Conservation (phyloP, 805 yeast genomes). For the Cyberlindnera bimundalis region DNA sequence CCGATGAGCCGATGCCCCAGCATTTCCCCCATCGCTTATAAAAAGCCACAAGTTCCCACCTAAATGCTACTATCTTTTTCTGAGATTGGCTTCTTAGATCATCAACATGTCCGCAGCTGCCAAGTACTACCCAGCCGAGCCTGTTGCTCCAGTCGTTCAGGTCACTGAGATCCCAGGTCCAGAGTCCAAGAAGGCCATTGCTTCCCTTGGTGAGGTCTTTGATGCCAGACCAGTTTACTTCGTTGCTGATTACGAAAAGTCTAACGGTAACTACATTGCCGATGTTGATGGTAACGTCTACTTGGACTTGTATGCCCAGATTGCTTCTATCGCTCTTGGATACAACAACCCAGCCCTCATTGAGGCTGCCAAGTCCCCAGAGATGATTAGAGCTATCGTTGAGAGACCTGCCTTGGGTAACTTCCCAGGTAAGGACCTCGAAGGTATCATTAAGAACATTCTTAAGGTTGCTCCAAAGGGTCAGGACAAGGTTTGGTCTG, state of each 20-base stretch:
- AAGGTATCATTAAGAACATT: conserved; percentile 43
- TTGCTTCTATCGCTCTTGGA: conserved; percentile 81
- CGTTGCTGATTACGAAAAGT: conserved; percentile 70
- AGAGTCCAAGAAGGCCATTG: conserved; percentile 48
- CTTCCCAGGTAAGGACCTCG: conserved; percentile 68
- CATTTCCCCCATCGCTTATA: background rate
- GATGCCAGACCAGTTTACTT: conserved; percentile 75
- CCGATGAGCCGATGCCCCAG: no score
- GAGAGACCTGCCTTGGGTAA: conserved; percentile 85
- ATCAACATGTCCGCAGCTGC: conserved; percentile 42
- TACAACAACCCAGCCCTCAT: conserved; percentile 78
- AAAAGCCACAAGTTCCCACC: background rate
- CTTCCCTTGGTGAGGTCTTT: conserved; percentile 55
- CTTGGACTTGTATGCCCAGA: conserved; percentile 79
- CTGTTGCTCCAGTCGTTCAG: conserved; percentile 59
- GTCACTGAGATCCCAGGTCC: conserved; percentile 78
- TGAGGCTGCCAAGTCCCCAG: conserved; percentile 65
- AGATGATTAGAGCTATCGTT: conserved; percentile 67
- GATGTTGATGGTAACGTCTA: conserved; percentile 76
- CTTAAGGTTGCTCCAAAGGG: conserved; percentile 77
- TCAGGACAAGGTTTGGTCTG: conserved; percentile 72
- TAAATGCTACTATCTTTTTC: no score
- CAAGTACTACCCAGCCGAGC: conserved; percentile 76
- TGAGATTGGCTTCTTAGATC: background rate
- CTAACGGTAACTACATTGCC: conserved; percentile 73